Evolutionary conservation across 192 early-diverging fungal genomes (phyloP).

Genomic region (Polychytrium aggregatum): DNA sequence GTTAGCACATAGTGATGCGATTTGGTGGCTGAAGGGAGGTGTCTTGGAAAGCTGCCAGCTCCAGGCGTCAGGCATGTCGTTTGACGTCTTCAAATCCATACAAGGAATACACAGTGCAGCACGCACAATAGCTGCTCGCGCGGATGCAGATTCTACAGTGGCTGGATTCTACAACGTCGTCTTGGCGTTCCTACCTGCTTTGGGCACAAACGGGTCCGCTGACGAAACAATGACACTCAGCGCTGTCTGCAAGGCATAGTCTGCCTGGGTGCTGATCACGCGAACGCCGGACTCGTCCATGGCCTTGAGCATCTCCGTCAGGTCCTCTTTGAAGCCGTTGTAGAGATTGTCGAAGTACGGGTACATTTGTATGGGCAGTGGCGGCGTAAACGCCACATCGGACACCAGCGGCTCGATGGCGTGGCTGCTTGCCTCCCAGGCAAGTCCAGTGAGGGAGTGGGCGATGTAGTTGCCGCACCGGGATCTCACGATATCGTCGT

Average conservation of each 20-base stretch:
- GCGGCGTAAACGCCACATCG: neutral
- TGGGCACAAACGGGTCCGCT: constrained; percentile 35
- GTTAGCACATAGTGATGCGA: too few species aligned
- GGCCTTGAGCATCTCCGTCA: constrained; percentile 23
- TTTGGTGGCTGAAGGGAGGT: too few species aligned
- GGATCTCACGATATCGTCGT: constrained; percentile 16
- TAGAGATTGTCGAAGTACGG: constrained; percentile 36
- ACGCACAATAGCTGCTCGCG: too few species aligned
- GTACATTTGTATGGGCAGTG: constrained; percentile 5
- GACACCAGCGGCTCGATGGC: too few species aligned
- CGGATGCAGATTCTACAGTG: too few species aligned
- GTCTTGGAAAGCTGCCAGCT: too few species aligned
- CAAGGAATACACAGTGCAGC: too few species aligned
- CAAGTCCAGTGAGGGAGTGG: constrained; percentile 14
- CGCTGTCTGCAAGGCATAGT: constrained; percentile 16
- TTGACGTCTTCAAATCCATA: too few species aligned
- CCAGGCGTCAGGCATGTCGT: too few species aligned
- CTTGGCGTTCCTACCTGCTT: constrained; percentile 16
- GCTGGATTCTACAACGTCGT: too few species aligned
- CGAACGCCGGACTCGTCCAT: constrained; percentile 12
- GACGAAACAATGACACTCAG: constrained; percentile 18
- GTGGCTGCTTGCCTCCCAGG: too few species aligned
- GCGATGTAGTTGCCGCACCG: constrained; percentile 4
- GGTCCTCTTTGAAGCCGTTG: constrained; percentile 26
- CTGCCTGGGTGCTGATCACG: constrained; percentile 13